These are phyloP conservation scores for Annulohypoxylon maeteangense DNA, from an alignment of 495 filamentous ascomycete genomes.

Conservation along the genomic window DNA sequence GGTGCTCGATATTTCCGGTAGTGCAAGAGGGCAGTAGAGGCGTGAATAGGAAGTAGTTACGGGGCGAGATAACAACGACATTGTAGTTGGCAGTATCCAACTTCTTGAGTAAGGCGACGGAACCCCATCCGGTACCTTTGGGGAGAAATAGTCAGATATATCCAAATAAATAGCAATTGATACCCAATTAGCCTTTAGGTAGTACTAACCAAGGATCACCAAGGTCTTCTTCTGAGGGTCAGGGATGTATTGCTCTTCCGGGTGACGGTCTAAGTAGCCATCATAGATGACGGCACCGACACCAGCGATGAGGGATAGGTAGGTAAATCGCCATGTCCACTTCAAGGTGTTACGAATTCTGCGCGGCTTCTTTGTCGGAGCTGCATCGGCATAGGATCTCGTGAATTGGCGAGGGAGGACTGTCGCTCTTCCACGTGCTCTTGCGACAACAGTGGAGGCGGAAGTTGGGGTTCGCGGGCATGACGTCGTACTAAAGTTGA, in stretches of 20 bases:
- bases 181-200: conserved; percentile 15
- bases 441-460: conserved; percentile 24
- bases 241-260: conserved; percentile 79
- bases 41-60: conserved; percentile 99
- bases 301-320: conserved; percentile 73
- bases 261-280: conserved; percentile 83
- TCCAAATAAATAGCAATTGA: conserved; percentile 3
- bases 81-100: conserved; percentile 99
- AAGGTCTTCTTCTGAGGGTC: conserved; percentile 96
- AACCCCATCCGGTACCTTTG: conserved; percentile 84
- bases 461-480: conserved; percentile 16
- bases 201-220: conserved; percentile 87
- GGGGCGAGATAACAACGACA: conserved; percentile 93
- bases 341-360: conserved; percentile 54
- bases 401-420: conserved; percentile 50
- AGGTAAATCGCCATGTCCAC: conserved; percentile 78
- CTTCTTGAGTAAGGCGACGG: conserved; percentile 96
- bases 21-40: conserved; percentile 96
- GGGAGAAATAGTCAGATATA: conserved; percentile 31
- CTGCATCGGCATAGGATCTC: conserved; percentile 53
- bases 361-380: conserved; percentile 50
- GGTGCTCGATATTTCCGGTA: conserved; percentile 96
- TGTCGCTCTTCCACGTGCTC: conserved; percentile 10
- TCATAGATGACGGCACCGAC: conserved; percentile 78
- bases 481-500: conserved; percentile 36